These are phyloP conservation scores for Candida michaelii DNA, from an alignment of 805 yeast species.

Conservation along the genomic window DNA sequence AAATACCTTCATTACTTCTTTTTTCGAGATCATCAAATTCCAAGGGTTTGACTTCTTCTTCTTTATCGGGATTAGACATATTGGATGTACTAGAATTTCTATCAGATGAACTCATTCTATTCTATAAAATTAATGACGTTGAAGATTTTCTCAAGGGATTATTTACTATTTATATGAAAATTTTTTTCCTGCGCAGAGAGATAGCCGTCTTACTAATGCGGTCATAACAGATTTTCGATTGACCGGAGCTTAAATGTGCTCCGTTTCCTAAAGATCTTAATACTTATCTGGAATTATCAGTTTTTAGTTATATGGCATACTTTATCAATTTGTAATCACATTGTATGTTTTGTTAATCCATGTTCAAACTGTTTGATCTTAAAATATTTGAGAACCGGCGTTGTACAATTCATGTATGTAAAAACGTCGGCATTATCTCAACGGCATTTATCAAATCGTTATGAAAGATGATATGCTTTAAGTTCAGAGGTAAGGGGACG, in stretches of 20 bases:
- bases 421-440: no score
- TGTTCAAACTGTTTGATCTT: no score
- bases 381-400: no score
- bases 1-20: conserved; percentile 10
- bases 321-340: no score
- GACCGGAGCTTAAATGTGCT: not conserved
- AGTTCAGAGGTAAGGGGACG: no score
- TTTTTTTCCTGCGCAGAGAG: conserved; percentile 4
- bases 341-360: no score
- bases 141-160: not conserved
- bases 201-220: conserved; percentile 2
- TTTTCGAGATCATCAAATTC: conserved; percentile 2
- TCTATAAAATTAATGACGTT: not conserved
- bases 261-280: not conserved
- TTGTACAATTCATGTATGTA: no score
- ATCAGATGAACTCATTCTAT: conserved; percentile 1
- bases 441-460: no score
- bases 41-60: conserved; percentile 3
- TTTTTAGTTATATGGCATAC: no score
- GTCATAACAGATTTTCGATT: not conserved
- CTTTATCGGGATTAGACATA: not conserved
- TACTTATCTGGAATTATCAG: no score
- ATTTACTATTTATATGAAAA: conserved; percentile 4
- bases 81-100: conserved; percentile 2
- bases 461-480: no score